Base-by-base conservation (phyloP, 352 stramenopile species). In the Phytopythium cucurbitacearum region DNA sequence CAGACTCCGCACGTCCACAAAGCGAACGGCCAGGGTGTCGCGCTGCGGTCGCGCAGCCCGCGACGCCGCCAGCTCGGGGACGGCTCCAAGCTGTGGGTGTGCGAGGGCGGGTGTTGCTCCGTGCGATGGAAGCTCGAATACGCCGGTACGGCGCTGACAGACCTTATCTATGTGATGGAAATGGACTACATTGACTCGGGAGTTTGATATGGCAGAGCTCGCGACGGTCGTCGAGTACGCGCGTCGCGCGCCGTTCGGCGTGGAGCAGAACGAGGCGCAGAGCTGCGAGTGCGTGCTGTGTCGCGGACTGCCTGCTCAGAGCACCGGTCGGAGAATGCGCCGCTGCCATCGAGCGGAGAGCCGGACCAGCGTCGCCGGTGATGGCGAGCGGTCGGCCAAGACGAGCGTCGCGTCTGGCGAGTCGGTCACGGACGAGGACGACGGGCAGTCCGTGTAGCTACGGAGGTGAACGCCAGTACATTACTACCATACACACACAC, bases 71-170 rank as follows among this genome's bases (percentile, higher is more conserved):
- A 28, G 21, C 21, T 28, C 21, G 21, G 21, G 21, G 21, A 28
- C 21, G 21, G 21, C 21, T 69, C 64, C 2, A 80, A 80, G 54
- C 65, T 85, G 40, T 87, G 76, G 76, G 73, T 76, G 42, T 89
- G 78, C 40, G 71, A 75, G 9, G 60, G 67, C 12, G 78, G 78
- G 44, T 89, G 78, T 69, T 89, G 78, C 51, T 87, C 73, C 28
- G 76, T 89, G 51, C 78, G 76, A 36, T 84, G 74, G 75, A 89
- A 89, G 48, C 76, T 89, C 46, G 76, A 87, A 62, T 89, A 89
- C 40, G 78, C 73, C 38, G 73, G 73, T 80, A 60, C 12, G 57
- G 46, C 0, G 15, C 21, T 28, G n/a, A n/a, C n/a, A n/a, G n/a
- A n/a, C n/a, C n/a, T n/a, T n/a, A n/a, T n/a, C n/a, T n/a, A n/a